Conservation (phyloP, 495 filamentous ascomycete genomes). For the Aspergillus heteromorphus region DNA sequence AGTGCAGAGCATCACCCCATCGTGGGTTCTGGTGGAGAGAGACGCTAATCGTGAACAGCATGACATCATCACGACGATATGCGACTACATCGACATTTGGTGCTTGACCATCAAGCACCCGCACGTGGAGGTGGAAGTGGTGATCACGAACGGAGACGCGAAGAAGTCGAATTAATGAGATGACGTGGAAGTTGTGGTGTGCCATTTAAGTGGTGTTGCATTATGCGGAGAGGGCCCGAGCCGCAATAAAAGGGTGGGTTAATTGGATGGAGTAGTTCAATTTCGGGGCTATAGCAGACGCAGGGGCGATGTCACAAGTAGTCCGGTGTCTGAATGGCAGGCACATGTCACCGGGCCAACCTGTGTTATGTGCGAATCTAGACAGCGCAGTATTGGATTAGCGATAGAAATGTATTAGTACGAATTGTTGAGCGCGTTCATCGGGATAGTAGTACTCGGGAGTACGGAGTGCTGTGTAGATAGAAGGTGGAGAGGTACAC, state of each 20-base stretch:
- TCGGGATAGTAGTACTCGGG: not conserved
- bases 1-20: slow-evolving; percentile 15
- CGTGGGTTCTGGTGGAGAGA: not conserved
- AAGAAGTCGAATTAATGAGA: slow-evolving; percentile 30
- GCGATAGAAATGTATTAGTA: slow-evolving; percentile 11
- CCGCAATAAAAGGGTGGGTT: not conserved
- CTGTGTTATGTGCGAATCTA: slow-evolving; percentile 7
- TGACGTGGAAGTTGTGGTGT: not conserved
- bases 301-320: not conserved
- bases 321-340: not conserved
- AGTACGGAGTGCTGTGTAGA: not conserved
- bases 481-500: no score
- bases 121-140: slow-evolving; percentile 30
- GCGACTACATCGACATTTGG: slow-evolving; percentile 97
- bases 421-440: not conserved
- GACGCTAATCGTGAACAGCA: slow-evolving; percentile 35
- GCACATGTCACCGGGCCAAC: slow-evolving; percentile 2
- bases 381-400: slow-evolving; percentile 9
- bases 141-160: slow-evolving; percentile 19
- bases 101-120: slow-evolving; percentile 89
- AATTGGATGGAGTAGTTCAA: not conserved
- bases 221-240: slow-evolving; percentile 6
- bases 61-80: slow-evolving; percentile 94
- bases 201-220: no score
- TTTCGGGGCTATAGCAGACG: not conserved